Conservation (phyloP, 305 asterid species). For the Fraxinus baroniana region DNA sequence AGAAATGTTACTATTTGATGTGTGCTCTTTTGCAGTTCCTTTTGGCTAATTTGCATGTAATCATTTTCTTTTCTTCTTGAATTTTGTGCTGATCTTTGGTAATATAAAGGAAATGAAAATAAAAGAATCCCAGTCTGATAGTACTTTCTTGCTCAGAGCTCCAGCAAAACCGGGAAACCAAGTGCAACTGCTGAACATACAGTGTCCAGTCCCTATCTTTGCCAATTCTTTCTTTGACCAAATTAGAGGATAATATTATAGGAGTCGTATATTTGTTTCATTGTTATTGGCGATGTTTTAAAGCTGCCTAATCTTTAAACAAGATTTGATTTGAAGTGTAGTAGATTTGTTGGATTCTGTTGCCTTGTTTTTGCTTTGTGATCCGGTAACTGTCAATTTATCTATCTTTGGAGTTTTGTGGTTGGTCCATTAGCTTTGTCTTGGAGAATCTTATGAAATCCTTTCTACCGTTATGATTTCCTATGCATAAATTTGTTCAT, state of each 20-base stretch:
- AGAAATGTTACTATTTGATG: not conserved
- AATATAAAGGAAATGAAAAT: conserved; percentile 24
- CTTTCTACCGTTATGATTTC: conserved; percentile 36
- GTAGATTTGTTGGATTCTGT: conserved; percentile 35
- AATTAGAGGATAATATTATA: not conserved
- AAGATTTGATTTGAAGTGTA: conserved; percentile 31
- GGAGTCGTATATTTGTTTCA: not conserved
- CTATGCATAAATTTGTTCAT: conserved; percentile 34
- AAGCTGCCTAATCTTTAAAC: conserved; percentile 8
- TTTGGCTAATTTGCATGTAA: conserved; percentile 25
- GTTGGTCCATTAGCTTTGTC: conserved; percentile 46
- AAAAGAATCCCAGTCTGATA: conserved; percentile 20
- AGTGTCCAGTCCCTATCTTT: conserved; percentile 22
- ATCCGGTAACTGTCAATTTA: conserved; percentile 36
- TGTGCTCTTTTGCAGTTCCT: conserved; percentile 22
- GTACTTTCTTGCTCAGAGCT: conserved; percentile 17
- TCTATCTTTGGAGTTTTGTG: conserved; percentile 53
- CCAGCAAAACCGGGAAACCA: conserved; percentile 24
- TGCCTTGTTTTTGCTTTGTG: conserved; percentile 23
- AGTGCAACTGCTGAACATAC: conserved; percentile 19
- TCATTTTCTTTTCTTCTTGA: conserved; percentile 25
- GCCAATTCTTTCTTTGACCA: conserved; percentile 25
- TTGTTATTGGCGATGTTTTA: not conserved
- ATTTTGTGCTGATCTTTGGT: conserved; percentile 26
- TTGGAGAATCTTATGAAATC: conserved; percentile 43